Base-by-base conservation (phyloP, 2,329 filamentous ascomycete species). In the Torrubiella hemipterigena region DNA sequence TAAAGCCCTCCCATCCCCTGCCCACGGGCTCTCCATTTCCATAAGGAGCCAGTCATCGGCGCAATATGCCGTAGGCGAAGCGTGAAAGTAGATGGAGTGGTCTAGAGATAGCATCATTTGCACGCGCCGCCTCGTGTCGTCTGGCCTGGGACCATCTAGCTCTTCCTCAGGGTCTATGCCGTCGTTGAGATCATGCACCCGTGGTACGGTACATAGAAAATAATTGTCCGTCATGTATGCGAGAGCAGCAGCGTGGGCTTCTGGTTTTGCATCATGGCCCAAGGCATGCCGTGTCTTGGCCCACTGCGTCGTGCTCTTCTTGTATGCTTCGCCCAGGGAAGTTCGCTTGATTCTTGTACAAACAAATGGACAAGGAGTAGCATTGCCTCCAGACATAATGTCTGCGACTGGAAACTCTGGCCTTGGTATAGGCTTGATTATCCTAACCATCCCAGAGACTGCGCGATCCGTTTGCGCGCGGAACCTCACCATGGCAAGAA, bases 11-110 rank as follows among this genome's bases (percentile, higher is more conserved):
- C 31, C 33, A 25, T 35, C 29, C 5, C 33, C 33, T 4, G 33
- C 33, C 33, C 33, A 35, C n/a, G 29, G 29, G 19, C 29, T 29
- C 23, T 35, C 33, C 33, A 35, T 35, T n/a, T 35, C 33, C 33
- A 31, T 31, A 3, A 35, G 28, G 24, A 35, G 13, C 33, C 33
- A 35, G 9, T 35, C 33, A 17, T 35, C 19, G 3, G 33, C 24
- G n/a, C n/a, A n/a, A 20, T 10, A 18, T 0, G 31, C 23, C 18
- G 10, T 3, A 3, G 29, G 28, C 15, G 31, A 29, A 25, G 31
- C 31, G 15, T 35, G 33, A 7, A 35, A 35, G 19, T 27, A 35
- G 24, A 35, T 31, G 24, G 33, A 24, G 13, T 35, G 33, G 12
- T 35, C 33, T 20, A 35, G 18, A n/a, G 28, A 31, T 4, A 31